Evolutionary conservation across 306 rosid species (phyloP), one percentile per base, ranked within the genome.

Genomic region (Dryas alaskensis): DNA sequence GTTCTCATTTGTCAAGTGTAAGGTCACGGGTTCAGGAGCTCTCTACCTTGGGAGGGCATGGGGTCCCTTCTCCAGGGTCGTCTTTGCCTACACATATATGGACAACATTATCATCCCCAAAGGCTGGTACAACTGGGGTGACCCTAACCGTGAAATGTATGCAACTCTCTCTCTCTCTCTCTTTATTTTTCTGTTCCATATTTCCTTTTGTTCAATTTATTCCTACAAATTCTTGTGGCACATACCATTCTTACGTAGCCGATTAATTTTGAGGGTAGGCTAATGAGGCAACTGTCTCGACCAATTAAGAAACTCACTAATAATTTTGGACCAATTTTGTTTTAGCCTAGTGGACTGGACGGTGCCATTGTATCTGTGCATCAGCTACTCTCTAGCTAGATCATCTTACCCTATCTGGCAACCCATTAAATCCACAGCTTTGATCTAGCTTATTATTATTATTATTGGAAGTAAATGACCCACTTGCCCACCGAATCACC

Each of bases 41-140:
- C 84, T 95, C 10, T 95, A 90, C 84, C 89, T 95, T 27, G 99
- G 99, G 43, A 86, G 99, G 83, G 99, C 99, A 40, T 95, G 99
- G 99, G 96, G 98, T 62, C 98, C 97, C 47, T 95, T 92, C 78
- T 95, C 99, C 8, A 82, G 98, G 49, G 99, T 95, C 9, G 83
- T 95, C 77, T 95, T 95, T 45, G 93, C 99, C 37, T 87, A 86
- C 49, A 95, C 99, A 0, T 86, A 92, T 48, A 95, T 95, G 99
- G 99, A 95, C 86, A 84, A 95, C 66, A 95, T 95, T 75, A 95
- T 95, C 87, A 83, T 86, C 82, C 99, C 98, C 78, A 92, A 88
- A 54, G 99, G 99, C 74, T 95, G 99, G 99, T 87, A 92, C 73
- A 95, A 95, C 60, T 95, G 99, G 99, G 98, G 96, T 63, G 99